A percentile compares a stretch with the other conserved stretches of the same genome.
Conservation (phyloP, 306 rosid species). For the Cicer bijugum region DNA sequence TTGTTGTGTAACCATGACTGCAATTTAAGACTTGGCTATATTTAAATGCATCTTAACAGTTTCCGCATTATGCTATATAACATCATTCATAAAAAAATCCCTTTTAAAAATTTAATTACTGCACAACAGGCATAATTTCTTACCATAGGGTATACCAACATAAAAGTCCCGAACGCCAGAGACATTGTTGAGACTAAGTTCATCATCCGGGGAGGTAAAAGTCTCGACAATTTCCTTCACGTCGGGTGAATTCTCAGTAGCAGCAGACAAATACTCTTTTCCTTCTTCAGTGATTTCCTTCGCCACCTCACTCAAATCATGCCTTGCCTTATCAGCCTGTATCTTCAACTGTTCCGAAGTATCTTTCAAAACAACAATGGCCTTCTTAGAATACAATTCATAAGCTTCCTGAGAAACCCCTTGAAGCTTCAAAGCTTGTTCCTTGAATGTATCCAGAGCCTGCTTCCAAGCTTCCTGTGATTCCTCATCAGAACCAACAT, state of each 20-base stretch:
- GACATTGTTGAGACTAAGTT: slow-evolving; percentile 53
- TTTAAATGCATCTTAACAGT: slow-evolving; percentile 39
- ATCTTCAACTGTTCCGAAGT: slow-evolving; percentile 76
- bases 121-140: slow-evolving; percentile 39
- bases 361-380: slow-evolving; percentile 65
- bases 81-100: background rate
- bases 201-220: slow-evolving; percentile 63
- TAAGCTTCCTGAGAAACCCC: slow-evolving; percentile 84
- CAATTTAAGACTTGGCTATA: background rate
- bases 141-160: slow-evolving; percentile 96
- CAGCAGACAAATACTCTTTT: slow-evolving; percentile 68
- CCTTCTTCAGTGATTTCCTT: slow-evolving; percentile 79
- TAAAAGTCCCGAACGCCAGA: slow-evolving; percentile 76
- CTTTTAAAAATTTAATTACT: slow-evolving; percentile 3
- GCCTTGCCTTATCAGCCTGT: slow-evolving; percentile 75
- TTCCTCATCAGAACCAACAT: slow-evolving; percentile 58
- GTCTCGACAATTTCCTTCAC: slow-evolving; percentile 83
- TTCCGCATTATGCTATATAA: slow-evolving; percentile 11
- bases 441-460: slow-evolving; percentile 73
- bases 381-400: slow-evolving; percentile 78
- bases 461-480: slow-evolving; percentile 84
- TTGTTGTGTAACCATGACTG: too few species aligned
- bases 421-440: slow-evolving; percentile 77
- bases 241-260: slow-evolving; percentile 77
- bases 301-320: slow-evolving; percentile 65